Conservation (phyloP, 2,329 filamentous ascomycete genomes). For the Dothidotthia symphoricarpi region DNA sequence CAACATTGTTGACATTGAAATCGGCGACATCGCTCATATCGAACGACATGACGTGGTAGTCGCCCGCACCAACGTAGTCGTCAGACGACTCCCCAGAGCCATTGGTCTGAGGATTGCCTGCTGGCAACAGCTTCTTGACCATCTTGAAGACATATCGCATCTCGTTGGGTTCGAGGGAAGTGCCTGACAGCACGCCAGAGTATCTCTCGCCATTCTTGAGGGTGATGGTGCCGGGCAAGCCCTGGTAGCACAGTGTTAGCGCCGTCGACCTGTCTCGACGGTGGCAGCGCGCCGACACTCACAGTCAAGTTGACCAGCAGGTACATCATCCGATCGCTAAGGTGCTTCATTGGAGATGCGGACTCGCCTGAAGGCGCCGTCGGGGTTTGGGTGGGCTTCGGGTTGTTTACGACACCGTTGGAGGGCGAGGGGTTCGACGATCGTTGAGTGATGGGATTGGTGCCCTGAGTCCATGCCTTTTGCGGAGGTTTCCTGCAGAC, state of each 20-base stretch:
- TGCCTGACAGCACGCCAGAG: constrained; percentile 60
- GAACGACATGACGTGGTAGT: constrained; percentile 58
- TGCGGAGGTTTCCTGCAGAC: constrained; percentile 51
- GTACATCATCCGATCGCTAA: constrained; percentile 60
- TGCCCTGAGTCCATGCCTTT: constrained; percentile 61
- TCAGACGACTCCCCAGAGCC: constrained; percentile 43
- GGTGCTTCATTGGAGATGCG: constrained; percentile 56
- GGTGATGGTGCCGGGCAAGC: constrained; percentile 55
- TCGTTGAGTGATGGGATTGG: constrained; percentile 61
- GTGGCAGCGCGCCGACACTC: constrained; percentile 31
- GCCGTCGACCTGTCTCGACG: background rate
- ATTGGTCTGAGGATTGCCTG: constrained; percentile 46
- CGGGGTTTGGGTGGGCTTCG: constrained; percentile 45
- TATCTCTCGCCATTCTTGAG: constrained; percentile 61
- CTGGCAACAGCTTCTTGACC: constrained; percentile 54
- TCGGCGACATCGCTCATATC: constrained; percentile 61
- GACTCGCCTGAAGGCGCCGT: constrained; percentile 46
- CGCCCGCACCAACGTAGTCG: constrained; percentile 49
- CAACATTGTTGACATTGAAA: constrained; percentile 55
- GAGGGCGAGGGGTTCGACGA: constrained; percentile 48
- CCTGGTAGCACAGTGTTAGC: constrained; percentile 44
- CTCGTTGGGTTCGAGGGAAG: constrained; percentile 52
- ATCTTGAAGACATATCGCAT: constrained; percentile 63
- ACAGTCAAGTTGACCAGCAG: constrained; percentile 60
- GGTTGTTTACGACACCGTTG: constrained; percentile 53